Evolutionary conservation across 2,329 filamentous ascomycete species (phyloP).

Genomic region (Pseudocercospora ulei): DNA sequence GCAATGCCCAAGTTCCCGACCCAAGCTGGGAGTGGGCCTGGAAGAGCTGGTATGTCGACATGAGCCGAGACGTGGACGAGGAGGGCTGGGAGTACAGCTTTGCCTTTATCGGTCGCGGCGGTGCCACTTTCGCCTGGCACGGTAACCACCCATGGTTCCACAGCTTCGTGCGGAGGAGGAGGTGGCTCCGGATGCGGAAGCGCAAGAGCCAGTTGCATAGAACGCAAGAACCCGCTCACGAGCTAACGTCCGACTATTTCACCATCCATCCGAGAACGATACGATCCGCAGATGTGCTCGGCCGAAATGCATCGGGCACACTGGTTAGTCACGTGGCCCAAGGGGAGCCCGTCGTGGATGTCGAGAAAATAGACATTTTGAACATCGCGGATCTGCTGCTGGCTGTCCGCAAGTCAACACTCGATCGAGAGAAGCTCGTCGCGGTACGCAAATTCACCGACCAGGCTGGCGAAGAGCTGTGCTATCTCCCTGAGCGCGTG

Average conservation of each 20-base stretch:
- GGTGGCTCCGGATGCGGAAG: slow-evolving; percentile 75
- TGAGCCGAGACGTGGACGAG: slow-evolving; percentile 73
- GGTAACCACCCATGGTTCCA: slow-evolving; percentile 82
- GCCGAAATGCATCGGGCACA: slow-evolving; percentile 20
- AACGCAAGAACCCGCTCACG: slow-evolving; percentile 49
- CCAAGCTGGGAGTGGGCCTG: slow-evolving; percentile 89
- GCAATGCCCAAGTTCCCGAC: slow-evolving; percentile 84
- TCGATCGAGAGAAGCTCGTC: slow-evolving; percentile 87
- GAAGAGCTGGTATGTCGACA: slow-evolving; percentile 63
- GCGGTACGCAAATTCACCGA: slow-evolving; percentile 72
- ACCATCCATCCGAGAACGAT: slow-evolving; percentile 48
- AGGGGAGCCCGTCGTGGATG: slow-evolving; percentile 41
- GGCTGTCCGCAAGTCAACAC: slow-evolving; percentile 57
- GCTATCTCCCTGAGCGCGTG: slow-evolving; percentile 64
- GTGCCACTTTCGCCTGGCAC: slow-evolving; percentile 56
- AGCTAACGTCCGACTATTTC: slow-evolving; percentile 70
- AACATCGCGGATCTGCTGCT: slow-evolving; percentile 61
- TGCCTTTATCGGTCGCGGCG: slow-evolving; percentile 52
- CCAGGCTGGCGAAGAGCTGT: slow-evolving; percentile 64
- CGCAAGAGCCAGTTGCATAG: slow-evolving; percentile 46
- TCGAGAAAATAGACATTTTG: slow-evolving; percentile 47
- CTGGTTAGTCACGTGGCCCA: slow-evolving; percentile 15
- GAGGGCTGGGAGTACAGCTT: slow-evolving; percentile 97
- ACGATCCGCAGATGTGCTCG: slow-evolving; percentile 16
- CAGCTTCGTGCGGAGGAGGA: slow-evolving; percentile 80